Evolutionary conservation across 345 rosid species (phyloP).

Genomic region (Sonneratia caseolaris): DNA sequence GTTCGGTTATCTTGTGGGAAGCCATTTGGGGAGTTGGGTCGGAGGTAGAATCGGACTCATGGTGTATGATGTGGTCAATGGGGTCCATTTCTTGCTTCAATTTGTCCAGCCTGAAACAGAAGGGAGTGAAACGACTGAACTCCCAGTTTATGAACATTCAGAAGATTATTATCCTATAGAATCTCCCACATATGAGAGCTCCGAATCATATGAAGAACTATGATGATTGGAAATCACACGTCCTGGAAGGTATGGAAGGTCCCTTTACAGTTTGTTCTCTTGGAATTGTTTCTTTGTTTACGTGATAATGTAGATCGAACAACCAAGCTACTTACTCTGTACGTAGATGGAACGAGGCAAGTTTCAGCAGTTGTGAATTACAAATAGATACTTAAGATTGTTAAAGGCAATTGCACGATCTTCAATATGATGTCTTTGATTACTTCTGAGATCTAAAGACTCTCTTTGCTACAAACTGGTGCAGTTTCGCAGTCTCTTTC

Average conservation of each 20-base stretch:
- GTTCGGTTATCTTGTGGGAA: constrained; percentile 81
- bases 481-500: not conserved
- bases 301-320: not conserved
- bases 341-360: not conserved
- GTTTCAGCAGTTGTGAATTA: not conserved
- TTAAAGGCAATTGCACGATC: not conserved
- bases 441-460: not conserved
- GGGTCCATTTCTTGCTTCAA: constrained; percentile 47
- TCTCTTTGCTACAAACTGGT: not conserved
- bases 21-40: constrained; percentile 91
- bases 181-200: constrained; percentile 7
- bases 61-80: constrained; percentile 79
- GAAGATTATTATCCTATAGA: constrained; percentile 6
- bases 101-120: constrained; percentile 29
- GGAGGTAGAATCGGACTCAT: constrained; percentile 89
- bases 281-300: not conserved
- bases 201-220: constrained; percentile 10
- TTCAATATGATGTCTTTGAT: not conserved
- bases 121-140: constrained; percentile 3
- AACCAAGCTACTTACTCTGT: not conserved
- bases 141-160: constrained; percentile 3
- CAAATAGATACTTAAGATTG: not conserved
- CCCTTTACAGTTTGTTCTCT: not conserved
- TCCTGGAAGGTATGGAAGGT: not conserved
- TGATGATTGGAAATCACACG: not conserved